Conservation (phyloP, 2,329 filamentous ascomycete species). For the Diplodia corticola region DNA sequence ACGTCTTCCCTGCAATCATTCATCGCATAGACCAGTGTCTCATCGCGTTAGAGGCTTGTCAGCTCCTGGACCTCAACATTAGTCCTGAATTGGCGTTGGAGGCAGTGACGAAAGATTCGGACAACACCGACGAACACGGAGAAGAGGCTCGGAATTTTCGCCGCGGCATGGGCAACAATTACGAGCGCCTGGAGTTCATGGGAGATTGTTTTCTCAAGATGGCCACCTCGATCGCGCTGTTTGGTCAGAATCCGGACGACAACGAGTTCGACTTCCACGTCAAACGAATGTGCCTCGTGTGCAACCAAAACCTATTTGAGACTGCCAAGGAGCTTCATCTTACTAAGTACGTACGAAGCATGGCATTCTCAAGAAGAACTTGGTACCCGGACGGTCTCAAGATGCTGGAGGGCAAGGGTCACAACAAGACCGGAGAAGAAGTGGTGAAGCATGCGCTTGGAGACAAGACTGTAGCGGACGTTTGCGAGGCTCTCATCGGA, state of each 20-base stretch:
- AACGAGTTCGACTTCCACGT: conserved; percentile 89
- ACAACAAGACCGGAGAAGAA: conserved; percentile 47
- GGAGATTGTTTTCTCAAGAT: conserved; percentile 95
- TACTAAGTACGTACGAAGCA: conserved; percentile 79
- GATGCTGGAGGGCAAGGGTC: conserved; percentile 70
- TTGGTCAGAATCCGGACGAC: conserved; percentile 70
- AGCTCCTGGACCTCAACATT: conserved; percentile 64
- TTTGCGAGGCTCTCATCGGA: conserved; percentile 91
- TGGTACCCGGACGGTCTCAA: conserved; percentile 88
- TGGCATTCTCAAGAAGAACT: conserved; percentile 68
- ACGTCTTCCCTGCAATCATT: conserved; percentile 80
- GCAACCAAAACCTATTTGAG: conserved; percentile 86
- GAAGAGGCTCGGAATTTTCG: conserved; percentile 71
- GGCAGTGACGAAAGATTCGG: conserved; percentile 88
- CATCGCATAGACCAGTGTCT: conserved; percentile 79
- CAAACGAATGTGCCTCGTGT: conserved; percentile 84
- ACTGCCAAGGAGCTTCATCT: conserved; percentile 67
- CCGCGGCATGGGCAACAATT: conserved; percentile 87
- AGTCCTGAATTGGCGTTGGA: conserved; percentile 73
- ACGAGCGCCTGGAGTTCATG: conserved; percentile 90
- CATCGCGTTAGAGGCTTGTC: conserved; percentile 74
- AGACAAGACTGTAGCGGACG: conserved; percentile 90
- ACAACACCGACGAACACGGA: conserved; percentile 74
- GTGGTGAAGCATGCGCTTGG: conserved; percentile 66
- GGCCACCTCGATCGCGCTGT: conserved; percentile 87